Base-by-base conservation (phyloP, 2,329 filamentous ascomycete genomes). In the Gaeumannomyces tritici region DNA sequence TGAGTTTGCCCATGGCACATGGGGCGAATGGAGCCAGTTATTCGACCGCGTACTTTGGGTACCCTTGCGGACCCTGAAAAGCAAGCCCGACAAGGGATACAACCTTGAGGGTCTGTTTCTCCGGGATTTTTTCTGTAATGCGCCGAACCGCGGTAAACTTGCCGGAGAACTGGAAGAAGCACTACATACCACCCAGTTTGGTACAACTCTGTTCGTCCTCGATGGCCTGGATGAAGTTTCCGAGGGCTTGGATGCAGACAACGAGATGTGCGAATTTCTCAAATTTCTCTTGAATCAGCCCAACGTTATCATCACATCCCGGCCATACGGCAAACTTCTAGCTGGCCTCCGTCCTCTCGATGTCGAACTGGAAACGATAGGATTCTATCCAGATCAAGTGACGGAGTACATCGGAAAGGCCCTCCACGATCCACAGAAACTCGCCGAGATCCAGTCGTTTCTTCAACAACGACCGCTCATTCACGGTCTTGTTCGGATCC, bases 151-250 rank as follows among this genome's bases (percentile, higher is more conserved):
- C 54, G 55, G 6, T n/a, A 57, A 18, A 64, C 69, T 24, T 66
- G 69, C 54, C 57, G 61, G 31, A 57, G 64, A 63, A 64, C 57
- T 73, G 27, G 2, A 3, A 18, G 2, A 57, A 1, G 55, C 55
- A 54, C 61, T 54, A 28, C 33, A 63, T 27, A 56, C 57, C 8
- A 55, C 51, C 7, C 62, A 61, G 3, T 60, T 29, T 33, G 54
- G n/a, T 26, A 69, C 61, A 60, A 76, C 71, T 24, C 67, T 79
- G 0, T 76, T 77, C 57, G 57, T 79, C 18, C 70, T 79, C 15
- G 77, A 80, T 65, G 77, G 77, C 6, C 62, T 79, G 15, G 77
- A 80, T 61, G 77, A 80, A 70, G 66, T 78, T 12, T 70, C 67
- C 1, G 58, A 68, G 55, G 66, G 67, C 9, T 57, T 71, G 28